Base-by-base conservation (phyloP, 23 red algal genomes). In the Gracilaria domingensis region DNA sequence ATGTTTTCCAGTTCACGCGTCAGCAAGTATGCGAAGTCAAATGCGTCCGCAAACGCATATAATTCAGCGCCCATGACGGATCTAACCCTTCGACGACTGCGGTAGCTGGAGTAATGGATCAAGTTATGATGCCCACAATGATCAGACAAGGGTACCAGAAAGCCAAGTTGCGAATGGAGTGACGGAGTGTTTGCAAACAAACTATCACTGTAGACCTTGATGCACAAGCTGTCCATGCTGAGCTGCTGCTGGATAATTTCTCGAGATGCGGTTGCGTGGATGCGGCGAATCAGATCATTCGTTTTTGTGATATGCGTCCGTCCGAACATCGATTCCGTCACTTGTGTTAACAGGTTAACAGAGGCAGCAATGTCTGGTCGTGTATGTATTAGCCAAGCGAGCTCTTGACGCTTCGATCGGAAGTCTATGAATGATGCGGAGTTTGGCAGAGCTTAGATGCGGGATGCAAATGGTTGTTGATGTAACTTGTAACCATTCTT, bases 61-160 rank as follows among this genome's bases (percentile, higher is more conserved):
- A 53, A 32, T 42, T 93, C 80, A 7, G 66, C 80, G 21, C 65
- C 91, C 80, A 86, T 66, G 8, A 75, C 48, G 21, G 90, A 84
- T 35, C 79, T 54, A 34, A 56, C 25, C 38, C 66, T 51, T 18
- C 78, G 80, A 13, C 51, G 73, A 24, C 39, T 84, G 1, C 83
- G 78, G 8, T 84, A 80, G 44, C 76, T 72, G 8, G 24, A 37
- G 81, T 86, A 93, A 47, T 77, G 39, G 0, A 93, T 59, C 0
- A 78, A n/a, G 18, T 54, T 66, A 45, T 21, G 33, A 11, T 34
- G 40, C 3, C 58, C 36, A 35, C n/a, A 32, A 4, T 65, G 35
- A 45, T 93, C 66, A 33, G 4, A 64, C 59, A 93, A 26, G 5
- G 62, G 8, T 25, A 79, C 47, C 13, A 93, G 6, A 51, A 65